These are phyloP conservation scores for Irpex sp. DNA, from an alignment of 1,284 basidiomycete genomes.

Conservation along the genomic window DNA sequence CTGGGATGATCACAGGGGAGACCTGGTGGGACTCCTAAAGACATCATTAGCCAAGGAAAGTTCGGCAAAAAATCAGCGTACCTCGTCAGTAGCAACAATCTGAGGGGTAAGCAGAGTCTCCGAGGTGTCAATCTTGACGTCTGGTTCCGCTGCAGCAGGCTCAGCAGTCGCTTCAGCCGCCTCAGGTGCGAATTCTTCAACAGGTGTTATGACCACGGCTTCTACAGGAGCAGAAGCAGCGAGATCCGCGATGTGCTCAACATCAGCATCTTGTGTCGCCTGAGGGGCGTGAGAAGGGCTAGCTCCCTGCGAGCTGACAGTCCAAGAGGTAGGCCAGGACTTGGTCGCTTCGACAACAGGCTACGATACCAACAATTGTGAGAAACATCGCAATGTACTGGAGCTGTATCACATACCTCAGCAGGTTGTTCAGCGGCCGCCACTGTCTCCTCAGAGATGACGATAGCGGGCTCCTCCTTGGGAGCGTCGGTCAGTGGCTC, in stretches of 20 bases:
- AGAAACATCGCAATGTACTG: not conserved
- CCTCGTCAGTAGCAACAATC: constrained; percentile 12
- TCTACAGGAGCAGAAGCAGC: constrained; percentile 9
- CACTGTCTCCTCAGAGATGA: constrained; percentile 8
- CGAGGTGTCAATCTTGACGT: not conserved
- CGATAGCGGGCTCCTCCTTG: constrained; percentile 16
- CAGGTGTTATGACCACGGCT: constrained; percentile 4
- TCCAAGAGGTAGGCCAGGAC: constrained; percentile 10
- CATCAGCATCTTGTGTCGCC: constrained; percentile 18
- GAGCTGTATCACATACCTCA: not conserved
- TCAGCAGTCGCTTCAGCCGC: constrained; percentile 2
- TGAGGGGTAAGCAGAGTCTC: constrained; percentile 11
- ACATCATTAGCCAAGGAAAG: not conserved
- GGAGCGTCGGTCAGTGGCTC: constrained; percentile 20
- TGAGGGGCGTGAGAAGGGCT: constrained; percentile 18
- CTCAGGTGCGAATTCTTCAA: constrained; percentile 3
- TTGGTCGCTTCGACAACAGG: not conserved
- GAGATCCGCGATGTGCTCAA: constrained; percentile 19
- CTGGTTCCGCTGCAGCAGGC: constrained; percentile 5
- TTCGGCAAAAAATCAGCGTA: not conserved
- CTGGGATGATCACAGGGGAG: not conserved
- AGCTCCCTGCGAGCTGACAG: constrained; percentile 17
- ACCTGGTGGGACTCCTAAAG: not conserved
- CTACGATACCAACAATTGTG: not conserved
- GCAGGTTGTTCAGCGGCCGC: constrained; percentile 6